Evolutionary conservation across 2,329 filamentous ascomycete genomes (phyloP), one percentile per base, ranked within the genome.

Genomic region (Cercospora zeae-maydis): DNA sequence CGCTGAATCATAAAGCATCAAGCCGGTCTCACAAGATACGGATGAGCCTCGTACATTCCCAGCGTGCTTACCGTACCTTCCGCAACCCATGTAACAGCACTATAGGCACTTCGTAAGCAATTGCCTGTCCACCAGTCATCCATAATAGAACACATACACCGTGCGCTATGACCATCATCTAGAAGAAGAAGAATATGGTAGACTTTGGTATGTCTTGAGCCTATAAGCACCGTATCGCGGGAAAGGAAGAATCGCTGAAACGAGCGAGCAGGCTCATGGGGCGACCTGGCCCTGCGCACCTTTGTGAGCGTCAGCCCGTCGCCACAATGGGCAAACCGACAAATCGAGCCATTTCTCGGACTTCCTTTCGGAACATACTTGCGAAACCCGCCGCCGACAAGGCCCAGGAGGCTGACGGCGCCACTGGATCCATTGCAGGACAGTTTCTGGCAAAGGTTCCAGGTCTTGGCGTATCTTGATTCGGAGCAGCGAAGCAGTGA

Each of bases 341-440:
- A 72, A n/a, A 66, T 70, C 30, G 73, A 72, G 53, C 71, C 69
- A 21, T 71, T 68, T 59, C 68, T 69, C 31, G 73, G 73, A 21
- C 67, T 75, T 9, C 73, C 73, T 2, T 75, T 74, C 58, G 72
- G 72, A 9, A 60, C 69, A 47, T 72, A 72, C 54, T 58, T 75
- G n/a, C 72, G 72, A 31, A 58, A 65, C 8, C 45, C 62, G 9
- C 68, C 69, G 16, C 72, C 71, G 6, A 59, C 69, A 31, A 67
- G 73, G 57, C 67, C 65, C 51, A 61, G 73, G 24, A 58, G 69
- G 1, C 59, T 75, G 49, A 74, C 73, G 1, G 71, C 67, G 37
- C 71, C 70, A 7, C 51, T 72, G 8, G 65, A 69, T 31, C 59
- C 70, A 1, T 62, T 66, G 10, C 62, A 68, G 7, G 61, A 66